Evolutionary conservation across 2,329 filamentous ascomycete genomes (phyloP).

Genomic region (Diaporthe ampelina): DNA sequence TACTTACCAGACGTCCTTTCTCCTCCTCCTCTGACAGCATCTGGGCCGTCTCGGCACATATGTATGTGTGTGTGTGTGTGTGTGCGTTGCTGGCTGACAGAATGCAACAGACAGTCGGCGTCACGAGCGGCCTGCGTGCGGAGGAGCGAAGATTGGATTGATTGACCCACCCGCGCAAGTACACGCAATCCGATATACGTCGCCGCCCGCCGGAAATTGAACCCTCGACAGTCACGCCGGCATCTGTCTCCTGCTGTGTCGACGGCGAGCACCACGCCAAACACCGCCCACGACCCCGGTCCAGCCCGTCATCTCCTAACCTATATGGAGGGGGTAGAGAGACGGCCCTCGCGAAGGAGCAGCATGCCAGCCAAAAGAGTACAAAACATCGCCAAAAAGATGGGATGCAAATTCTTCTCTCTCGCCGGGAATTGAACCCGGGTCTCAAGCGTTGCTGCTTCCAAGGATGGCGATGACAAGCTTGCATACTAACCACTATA

Average conservation of each 20-base stretch:
- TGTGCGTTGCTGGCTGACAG: not conserved
- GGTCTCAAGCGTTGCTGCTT: constrained; percentile 31
- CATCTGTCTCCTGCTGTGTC: not conserved
- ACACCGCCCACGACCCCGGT: not conserved
- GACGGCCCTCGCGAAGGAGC: too few species aligned
- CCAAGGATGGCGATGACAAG: constrained; percentile 27
- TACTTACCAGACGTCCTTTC: not conserved
- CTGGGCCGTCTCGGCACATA: not conserved
- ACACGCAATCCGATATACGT: too few species aligned
- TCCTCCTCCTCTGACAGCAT: not conserved
- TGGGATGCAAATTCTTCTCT: constrained; percentile 14
- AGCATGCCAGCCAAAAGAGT: not conserved
- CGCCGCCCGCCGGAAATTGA: not conserved
- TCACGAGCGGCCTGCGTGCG: not conserved
- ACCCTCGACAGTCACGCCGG: not conserved
- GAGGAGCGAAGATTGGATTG: not conserved
- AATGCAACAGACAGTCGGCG: not conserved
- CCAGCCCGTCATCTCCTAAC: not conserved
- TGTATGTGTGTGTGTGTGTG: not conserved
- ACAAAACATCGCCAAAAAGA: not conserved
- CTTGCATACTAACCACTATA: constrained; percentile 31
- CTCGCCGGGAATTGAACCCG: constrained; percentile 33
- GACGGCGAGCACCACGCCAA: not conserved
- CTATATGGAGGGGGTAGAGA: not conserved
- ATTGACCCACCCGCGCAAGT: too few species aligned